Evolutionary conservation across 345 rosid species (phyloP).

Genomic region (Eucalyptus regnans): DNA sequence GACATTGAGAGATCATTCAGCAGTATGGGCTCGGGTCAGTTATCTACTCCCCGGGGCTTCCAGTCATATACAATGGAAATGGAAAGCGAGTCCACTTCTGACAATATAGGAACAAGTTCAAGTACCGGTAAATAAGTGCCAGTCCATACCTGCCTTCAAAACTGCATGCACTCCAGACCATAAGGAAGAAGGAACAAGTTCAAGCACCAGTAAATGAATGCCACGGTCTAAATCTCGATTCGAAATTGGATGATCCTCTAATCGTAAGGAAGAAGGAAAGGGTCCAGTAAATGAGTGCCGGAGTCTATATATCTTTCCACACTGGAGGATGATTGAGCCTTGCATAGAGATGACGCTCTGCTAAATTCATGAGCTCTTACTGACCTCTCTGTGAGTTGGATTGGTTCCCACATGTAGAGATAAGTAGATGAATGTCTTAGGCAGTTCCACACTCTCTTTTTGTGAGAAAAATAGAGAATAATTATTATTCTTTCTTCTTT

Average conservation of each 20-base stretch:
- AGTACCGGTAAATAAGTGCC: neutral
- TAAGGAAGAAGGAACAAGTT: neutral
- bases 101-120: neutral
- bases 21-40: conserved; percentile 56
- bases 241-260: neutral
- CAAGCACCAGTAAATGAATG: neutral
- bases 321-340: neutral
- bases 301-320: neutral
- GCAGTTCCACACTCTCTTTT: neutral
- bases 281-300: neutral
- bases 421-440: neutral
- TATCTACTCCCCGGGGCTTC: conserved; percentile 51
- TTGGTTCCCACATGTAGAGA: neutral
- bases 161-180: neutral
- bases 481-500: neutral
- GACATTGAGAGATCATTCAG: conserved; percentile 69
- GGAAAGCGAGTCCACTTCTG: conserved; percentile 17
- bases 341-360: neutral
- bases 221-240: neutral
- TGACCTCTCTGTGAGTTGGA: neutral
- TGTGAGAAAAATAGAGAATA: neutral
- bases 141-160: neutral
- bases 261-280: neutral
- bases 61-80: conserved; percentile 30
- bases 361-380: neutral